Percentiles rank a stretch among this genome's conserved stretches.
Evolutionary conservation across 2,329 filamentous ascomycete species (phyloP).

Genomic region (Lecanoromycetidae sp.): DNA sequence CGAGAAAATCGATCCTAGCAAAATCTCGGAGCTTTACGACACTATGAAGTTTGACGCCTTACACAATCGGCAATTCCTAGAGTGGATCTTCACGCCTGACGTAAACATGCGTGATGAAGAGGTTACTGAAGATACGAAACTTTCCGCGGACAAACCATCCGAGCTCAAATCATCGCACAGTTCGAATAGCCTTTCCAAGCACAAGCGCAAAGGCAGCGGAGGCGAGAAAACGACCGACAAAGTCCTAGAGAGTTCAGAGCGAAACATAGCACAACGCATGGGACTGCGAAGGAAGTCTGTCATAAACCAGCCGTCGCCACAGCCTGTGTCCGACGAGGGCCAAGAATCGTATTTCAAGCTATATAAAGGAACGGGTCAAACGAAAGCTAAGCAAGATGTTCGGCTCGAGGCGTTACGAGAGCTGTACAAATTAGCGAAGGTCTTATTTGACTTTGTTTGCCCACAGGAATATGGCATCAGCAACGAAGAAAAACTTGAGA

Average conservation of each 20-base stretch:
- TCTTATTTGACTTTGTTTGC: slow-evolving; percentile 95
- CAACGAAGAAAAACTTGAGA: slow-evolving; percentile 94
- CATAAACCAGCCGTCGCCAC: slow-evolving; percentile 32
- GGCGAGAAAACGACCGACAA: slow-evolving; percentile 14
- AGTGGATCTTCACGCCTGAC: slow-evolving; percentile 92
- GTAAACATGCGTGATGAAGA: slow-evolving; percentile 66
- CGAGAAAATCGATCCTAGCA: slow-evolving; percentile 96
- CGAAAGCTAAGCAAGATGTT: slow-evolving; percentile 69
- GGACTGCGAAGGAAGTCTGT: slow-evolving; percentile 43
- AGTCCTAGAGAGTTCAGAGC: slow-evolving; percentile 5
- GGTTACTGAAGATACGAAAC: slow-evolving; percentile 26
- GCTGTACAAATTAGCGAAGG: slow-evolving; percentile 84
- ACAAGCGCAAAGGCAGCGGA: slow-evolving; percentile 12
- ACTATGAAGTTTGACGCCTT: slow-evolving; percentile 99
- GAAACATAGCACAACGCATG: slow-evolving; percentile 35
- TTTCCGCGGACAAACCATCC: slow-evolving; percentile 6
- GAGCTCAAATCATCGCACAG: slow-evolving; percentile 14
- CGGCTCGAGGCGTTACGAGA: slow-evolving; percentile 81
- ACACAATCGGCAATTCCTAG: slow-evolving; percentile 89
- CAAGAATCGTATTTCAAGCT: slow-evolving; percentile 77
- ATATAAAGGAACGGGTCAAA: slow-evolving; percentile 62
- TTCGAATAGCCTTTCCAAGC: slow-evolving; percentile 3
- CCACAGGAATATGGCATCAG: slow-evolving; percentile 97
- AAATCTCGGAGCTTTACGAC: slow-evolving; percentile 96
- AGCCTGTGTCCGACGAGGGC: slow-evolving; percentile 38